Conservation (phyloP, 2,329 filamentous ascomycete genomes). For the Fusarium newnesense region DNA sequence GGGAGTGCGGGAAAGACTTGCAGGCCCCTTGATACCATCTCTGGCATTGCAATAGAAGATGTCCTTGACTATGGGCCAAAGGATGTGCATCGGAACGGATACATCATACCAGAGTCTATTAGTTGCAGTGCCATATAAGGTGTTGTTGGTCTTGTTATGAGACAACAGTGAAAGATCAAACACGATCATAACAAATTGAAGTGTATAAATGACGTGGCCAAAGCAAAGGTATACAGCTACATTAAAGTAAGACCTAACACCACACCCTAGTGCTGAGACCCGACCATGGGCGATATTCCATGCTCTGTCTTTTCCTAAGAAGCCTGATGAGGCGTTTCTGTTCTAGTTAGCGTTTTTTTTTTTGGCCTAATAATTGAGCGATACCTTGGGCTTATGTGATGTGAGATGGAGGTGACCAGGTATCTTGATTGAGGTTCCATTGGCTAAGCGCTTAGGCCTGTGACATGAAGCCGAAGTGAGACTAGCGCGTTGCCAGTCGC, state of each 20-base stretch:
- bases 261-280: neutral
- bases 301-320: neutral
- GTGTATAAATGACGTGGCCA: neutral
- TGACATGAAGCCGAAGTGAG: conserved; percentile 8
- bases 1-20: conserved; percentile 14
- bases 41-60: neutral
- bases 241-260: neutral
- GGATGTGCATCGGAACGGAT: neutral
- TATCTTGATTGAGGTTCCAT: neutral
- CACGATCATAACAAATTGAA: neutral
- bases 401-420: neutral
- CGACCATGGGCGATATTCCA: neutral
- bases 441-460: conserved; percentile 18
- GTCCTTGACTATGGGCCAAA: neutral
- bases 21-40: neutral
- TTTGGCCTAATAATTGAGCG: neutral
- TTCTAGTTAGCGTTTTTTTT: neutral
- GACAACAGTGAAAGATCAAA: neutral
- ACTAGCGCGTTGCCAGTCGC: conserved; percentile 11
- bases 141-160: neutral
- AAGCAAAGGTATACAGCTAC: neutral
- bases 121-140: neutral
- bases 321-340: conserved; percentile 13
- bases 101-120: neutral
- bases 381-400: neutral